These are phyloP conservation scores for Claviceps pusilla DNA, from an alignment of 2,329 filamentous ascomycete species.

Conservation along the genomic window DNA sequence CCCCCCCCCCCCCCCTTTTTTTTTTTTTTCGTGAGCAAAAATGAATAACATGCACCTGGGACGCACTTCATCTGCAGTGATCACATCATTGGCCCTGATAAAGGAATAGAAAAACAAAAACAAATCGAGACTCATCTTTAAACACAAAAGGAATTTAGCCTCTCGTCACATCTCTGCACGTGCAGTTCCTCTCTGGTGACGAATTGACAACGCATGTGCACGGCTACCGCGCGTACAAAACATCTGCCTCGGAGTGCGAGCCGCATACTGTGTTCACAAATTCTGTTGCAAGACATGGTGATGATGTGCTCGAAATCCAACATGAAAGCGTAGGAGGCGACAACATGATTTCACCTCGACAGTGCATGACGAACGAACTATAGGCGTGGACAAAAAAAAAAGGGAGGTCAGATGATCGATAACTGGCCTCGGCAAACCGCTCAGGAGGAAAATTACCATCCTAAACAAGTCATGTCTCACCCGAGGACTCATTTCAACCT, in stretches of 20 bases:
- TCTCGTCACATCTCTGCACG: neutral
- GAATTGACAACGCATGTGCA: neutral
- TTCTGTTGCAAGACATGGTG: neutral
- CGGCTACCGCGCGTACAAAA: neutral
- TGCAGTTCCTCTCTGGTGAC: neutral
- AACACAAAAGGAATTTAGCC: neutral
- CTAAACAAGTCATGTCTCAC: neutral
- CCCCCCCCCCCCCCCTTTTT: too few species aligned
- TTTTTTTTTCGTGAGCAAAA: too few species aligned
- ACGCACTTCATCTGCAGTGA: too few species aligned
- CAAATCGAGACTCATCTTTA: neutral
- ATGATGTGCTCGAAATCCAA: neutral
- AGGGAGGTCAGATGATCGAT: neutral
- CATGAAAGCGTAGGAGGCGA: neutral
- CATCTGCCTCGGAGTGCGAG: neutral
- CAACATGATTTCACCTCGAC: neutral
- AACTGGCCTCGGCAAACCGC: neutral
- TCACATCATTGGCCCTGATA: too few species aligned
- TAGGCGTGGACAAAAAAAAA: neutral
- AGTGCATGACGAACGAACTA: neutral
- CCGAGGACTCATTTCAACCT: neutral
- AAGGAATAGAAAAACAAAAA: too few species aligned
- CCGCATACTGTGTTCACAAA: neutral
- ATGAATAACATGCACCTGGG: too few species aligned
- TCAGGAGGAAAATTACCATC: neutral